Evolutionary conservation across 768 basidiomycete species (phyloP).

Genomic region (Asterophora parasitica): DNA sequence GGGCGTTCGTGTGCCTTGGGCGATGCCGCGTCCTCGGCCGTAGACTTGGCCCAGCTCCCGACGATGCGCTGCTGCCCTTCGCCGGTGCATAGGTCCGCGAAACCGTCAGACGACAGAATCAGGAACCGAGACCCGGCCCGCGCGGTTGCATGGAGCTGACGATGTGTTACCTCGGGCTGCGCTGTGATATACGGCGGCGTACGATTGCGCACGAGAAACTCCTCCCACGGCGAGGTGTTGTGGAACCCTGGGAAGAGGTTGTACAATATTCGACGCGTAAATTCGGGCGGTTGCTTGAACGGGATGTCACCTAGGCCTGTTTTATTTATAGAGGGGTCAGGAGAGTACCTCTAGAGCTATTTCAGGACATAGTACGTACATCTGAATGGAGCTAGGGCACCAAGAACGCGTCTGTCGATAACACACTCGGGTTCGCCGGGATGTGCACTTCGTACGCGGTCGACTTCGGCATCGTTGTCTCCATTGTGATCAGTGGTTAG

Average conservation of each 20-base stretch:
- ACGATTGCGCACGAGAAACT: slow-evolving; percentile 55
- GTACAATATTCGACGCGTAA: slow-evolving; percentile 62
- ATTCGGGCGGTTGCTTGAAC: slow-evolving; percentile 69
- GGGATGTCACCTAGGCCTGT: slow-evolving; percentile 66
- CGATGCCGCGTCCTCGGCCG: slow-evolving; percentile 18
- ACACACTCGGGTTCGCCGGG: slow-evolving; percentile 69
- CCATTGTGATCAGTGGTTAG: slow-evolving; percentile 71
- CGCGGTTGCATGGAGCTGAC: slow-evolving; percentile 32
- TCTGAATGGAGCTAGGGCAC: slow-evolving; percentile 73
- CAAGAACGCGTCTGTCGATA: slow-evolving; percentile 62
- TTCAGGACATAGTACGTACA: slow-evolving; percentile 41
- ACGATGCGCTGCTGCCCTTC: slow-evolving; percentile 43
- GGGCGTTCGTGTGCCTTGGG: slow-evolving; percentile 3
- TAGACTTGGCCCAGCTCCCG: slow-evolving; percentile 46
- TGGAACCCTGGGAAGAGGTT: slow-evolving; percentile 60
- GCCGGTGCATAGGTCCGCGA: slow-evolving; percentile 52
- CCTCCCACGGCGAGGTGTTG: slow-evolving; percentile 61
- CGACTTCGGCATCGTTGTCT: slow-evolving; percentile 59
- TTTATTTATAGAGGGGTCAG: slow-evolving; percentile 5
- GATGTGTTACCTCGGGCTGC: slow-evolving; percentile 59
- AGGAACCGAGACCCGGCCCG: slow-evolving; percentile 42
- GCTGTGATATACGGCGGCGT: slow-evolving; percentile 67
- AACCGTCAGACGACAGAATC: slow-evolving; percentile 63
- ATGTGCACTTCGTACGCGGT: slow-evolving; percentile 58
- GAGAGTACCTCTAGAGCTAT: slow-evolving; percentile 8